phyloP scores from a whole-genome alignment of 2,329 filamentous ascomycete species.

The Sporothrix humicola region DNA sequence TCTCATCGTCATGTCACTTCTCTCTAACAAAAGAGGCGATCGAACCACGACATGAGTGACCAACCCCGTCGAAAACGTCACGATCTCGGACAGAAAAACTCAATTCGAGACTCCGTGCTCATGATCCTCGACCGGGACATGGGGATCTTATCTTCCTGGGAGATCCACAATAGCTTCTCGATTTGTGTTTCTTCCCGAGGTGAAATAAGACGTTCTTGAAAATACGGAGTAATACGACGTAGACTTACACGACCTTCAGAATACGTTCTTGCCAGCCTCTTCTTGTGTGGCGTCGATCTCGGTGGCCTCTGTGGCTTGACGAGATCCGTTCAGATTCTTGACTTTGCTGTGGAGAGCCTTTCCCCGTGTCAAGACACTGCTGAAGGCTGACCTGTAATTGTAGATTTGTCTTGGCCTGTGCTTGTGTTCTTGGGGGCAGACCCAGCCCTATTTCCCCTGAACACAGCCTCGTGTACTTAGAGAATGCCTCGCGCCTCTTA shows the following conservation, averaged over 20 bases:
- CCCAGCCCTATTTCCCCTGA: neutral
- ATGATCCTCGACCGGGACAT: constrained; percentile 9
- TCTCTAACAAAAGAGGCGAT: constrained; percentile 8
- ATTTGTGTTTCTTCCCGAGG: neutral
- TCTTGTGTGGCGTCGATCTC: neutral
- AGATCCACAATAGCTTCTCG: constrained; percentile 1
- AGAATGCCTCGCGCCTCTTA: constrained; percentile 14
- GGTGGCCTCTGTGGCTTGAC: constrained; percentile 14
- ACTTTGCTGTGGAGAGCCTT: neutral
- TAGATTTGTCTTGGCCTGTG: neutral
- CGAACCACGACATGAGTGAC: constrained; percentile 14
- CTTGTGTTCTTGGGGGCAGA: neutral
- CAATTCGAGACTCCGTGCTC: constrained; percentile 5
- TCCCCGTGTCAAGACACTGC: constrained; percentile 6
- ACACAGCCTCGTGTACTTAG: constrained; percentile 13
- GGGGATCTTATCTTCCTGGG: constrained; percentile 1
- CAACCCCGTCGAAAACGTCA: neutral
- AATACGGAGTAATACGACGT: neutral
- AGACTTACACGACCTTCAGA: neutral
- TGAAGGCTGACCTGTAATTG: constrained; percentile 25
- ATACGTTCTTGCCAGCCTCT: neutral
- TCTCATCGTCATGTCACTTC: constrained; percentile 6
- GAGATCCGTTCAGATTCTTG: neutral
- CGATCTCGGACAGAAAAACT: neutral
- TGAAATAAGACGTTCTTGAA: neutral